Evolutionary conservation across 805 yeast genomes (phyloP), one percentile per base, ranked within the genome.

Genomic region (Hanseniaspora valbyensis): DNA sequence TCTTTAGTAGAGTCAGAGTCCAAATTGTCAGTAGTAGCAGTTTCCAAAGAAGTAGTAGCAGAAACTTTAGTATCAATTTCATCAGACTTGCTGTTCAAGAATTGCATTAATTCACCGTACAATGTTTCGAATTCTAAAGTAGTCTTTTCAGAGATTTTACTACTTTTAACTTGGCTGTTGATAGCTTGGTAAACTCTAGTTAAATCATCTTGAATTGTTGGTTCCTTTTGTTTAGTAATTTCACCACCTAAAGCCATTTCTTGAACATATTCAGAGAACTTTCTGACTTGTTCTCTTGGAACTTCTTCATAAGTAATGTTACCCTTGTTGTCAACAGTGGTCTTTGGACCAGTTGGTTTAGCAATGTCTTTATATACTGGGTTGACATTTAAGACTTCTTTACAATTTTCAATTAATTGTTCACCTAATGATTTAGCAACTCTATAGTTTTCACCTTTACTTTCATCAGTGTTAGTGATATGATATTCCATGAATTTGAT

Each of bases 231-330:
- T 59, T 74, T 79, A 53, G 96, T 85, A 62, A 86, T 69, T 57
- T 79, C 80, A 59, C 95, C 89, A 69, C 98, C 98, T 62, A 78
- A 81, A 49, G 97, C 95, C 96, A 92, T 89, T 68, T 86, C 95
- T 64, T 80, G 77, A 57, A 92, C 96, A 66, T 92, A 92, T 66
- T 89, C 90, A 70, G 92, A 96, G 56, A 92, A 76, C 67, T 92
- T 92, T 69, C 96, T 81, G 56, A 89, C 94, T 54, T 90, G 78
- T 44, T 89, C 85, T 69, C 95, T 84, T 64, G 86, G 80, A 55
- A 75, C 82, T 72, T 92, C 98, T 54, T 78, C 73, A 69, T 87
- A 92, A 53, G 72, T 75, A 62, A 92, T 77, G 64, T 80, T 84
- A 68, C 98, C 98, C 71, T 82, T 86, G 56, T 79, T 75, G 61